Evolutionary conservation across 495 filamentous ascomycete species (phyloP).

Genomic region (Podospora conica): DNA sequence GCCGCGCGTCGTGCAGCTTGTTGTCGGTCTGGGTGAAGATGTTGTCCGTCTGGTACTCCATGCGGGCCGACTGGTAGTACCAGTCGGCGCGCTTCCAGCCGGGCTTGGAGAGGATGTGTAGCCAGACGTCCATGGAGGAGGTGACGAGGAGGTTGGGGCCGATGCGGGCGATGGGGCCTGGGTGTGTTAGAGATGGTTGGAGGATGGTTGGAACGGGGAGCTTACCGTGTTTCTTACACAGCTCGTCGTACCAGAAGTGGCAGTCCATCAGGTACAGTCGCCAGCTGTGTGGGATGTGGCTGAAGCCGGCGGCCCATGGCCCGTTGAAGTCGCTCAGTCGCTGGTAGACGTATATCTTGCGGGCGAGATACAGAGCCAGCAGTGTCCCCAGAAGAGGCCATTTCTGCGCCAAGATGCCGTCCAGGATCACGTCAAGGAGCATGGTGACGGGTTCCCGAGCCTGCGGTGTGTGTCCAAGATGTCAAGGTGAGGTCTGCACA

Average conservation of each 20-base stretch:
- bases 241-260: constrained; percentile 7
- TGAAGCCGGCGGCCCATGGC: constrained; percentile 10
- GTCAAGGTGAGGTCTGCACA: too few relatives aligned
- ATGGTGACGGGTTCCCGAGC: too few relatives aligned
- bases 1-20: constrained; percentile 20
- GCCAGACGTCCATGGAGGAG: constrained; percentile 9
- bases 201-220: not conserved
- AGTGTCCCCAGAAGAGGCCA: not conserved
- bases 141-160: constrained; percentile 38
- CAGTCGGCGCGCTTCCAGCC: constrained; percentile 26
- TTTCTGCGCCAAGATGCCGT: not conserved
- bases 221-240: constrained; percentile 8
- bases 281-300: constrained; percentile 5
- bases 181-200: not conserved
- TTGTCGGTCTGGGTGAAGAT: constrained; percentile 31
- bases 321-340: constrained; percentile 14
- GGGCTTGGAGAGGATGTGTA: constrained; percentile 8
- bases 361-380: not conserved
- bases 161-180: constrained; percentile 37
- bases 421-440: too few relatives aligned
- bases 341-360: constrained; percentile 12
- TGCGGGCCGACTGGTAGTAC: constrained; percentile 23
- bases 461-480: too few relatives aligned
- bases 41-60: constrained; percentile 30
- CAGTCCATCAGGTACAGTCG: constrained; percentile 6